Base-by-base conservation (phyloP, 2,329 filamentous ascomycete genomes). In the Dendryphion nanum region DNA sequence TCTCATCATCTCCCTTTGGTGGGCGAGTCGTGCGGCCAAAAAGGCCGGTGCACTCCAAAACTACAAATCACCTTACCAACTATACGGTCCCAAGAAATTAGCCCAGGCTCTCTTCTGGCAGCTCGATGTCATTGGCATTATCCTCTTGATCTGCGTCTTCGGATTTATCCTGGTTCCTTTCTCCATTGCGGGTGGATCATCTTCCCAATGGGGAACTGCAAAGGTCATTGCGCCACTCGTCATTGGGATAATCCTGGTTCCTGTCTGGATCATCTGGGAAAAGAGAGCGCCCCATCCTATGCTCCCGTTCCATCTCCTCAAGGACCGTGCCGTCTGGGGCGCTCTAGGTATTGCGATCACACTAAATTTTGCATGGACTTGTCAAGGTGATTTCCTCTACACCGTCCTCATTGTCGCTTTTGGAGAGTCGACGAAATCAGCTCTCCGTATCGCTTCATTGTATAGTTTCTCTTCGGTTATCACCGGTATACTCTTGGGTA, bases 341-440 rank as follows among this genome's bases (percentile, higher is more conserved):
- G 73, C 81, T 4, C 61, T 85, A 19, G 78, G 76, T 3, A 81
- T 85, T 30, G 79, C 73, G 10, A 43, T 71, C 32, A 62, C 76
- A 50, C 68, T 80, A 51, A 79, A 77, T 65, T 78, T 76, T 51
- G 45, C 45, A 14, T 84, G 79, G 79, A 75, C 75, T 43, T 71
- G 83, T 61, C 81, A 85, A 59, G 78, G 75, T 16, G 77, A 83
- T 53, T 84, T 77, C 57, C 71, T 85, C 3, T 84, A 76, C 63
- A 81, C 81, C 0, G 75, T 84, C 2, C 72, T 85, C 1, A 57
- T 75, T 8, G 77, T 85, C 14, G 74, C 73, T 23, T 85, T 84
- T 50, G 70, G 81, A 57, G 79, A 83, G 45, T 75, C 70, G 35
- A 58, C 78, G 46, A 68, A 66, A 34, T 68, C 68, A 6, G 81